Evolutionary conservation across 2,329 filamentous ascomycete genomes (phyloP), one percentile per base, ranked within the genome.

Genomic region (Colletotrichum salicis): DNA sequence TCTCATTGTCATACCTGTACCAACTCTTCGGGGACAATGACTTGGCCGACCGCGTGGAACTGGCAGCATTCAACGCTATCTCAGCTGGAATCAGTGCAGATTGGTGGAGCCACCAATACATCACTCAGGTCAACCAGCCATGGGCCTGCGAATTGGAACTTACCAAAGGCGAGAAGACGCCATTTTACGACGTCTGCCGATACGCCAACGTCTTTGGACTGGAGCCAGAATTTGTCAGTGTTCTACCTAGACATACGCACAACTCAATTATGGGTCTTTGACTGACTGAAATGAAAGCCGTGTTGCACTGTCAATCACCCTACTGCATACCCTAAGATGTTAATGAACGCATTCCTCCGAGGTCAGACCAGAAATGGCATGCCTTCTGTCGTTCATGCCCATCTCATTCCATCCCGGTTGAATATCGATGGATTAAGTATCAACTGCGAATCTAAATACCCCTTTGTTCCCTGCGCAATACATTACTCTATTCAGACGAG

Each of bases 241-340:
- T 4, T n/a, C 4, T 12, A 15, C 19, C 11, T 52, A 33, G 3
- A 41, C 37, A 41, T 4, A 29, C 27, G 27, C 27, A 29, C 27
- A 29, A 29, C 27, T 29, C 27, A 29, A 29, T 41, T 10, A 19
- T 41, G 37, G 37, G 37, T 8, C 37, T 41, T 41, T 1, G 7
- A 19, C 37, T 41, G 7, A 41, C 37, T 3, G 37, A 15, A 19
- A 41, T 11, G 13, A 56, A 66, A 81, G 57, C 85, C 85, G 1
- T 90, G 88, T 78, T 90, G 88, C 74, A 88, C 87, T 1, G 88
- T 90, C 70, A 90, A 90, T 69, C 86, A 89, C 73, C 85, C 84
- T 1, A 87, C 89, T 74, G 88, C 86, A 10, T 88, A 86, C 72
- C 87, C 88, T 0, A 90, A 90, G 73, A 89, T 87, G 67, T 76